Base-by-base conservation (phyloP, 2,329 filamentous ascomycete species). In the Talaromyces sp. region DNA sequence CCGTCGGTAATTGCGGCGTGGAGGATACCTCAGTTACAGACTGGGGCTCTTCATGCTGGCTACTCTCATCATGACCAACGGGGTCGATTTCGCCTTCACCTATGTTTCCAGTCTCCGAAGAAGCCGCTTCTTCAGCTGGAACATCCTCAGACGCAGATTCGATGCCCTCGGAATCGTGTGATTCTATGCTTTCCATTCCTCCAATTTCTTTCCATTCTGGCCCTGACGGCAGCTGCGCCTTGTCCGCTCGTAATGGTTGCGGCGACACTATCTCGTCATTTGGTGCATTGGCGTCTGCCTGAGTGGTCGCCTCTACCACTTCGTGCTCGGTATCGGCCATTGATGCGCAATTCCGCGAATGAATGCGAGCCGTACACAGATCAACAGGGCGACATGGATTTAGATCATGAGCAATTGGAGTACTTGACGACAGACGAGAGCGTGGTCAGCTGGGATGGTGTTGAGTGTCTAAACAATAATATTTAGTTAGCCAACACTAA, bases 301-400 rank as follows among this genome's bases (percentile, higher is more conserved):
- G 69, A 61, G 72, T 68, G 59, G 70, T 66, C 65, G 68, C 67
- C 66, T 71, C 70, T 43, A 67, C 63, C 66, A 73, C 71, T 73
- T 71, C 73, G 68, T 75, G 70, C 67, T 78, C 76, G 62, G 75
- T 74, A 69, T 79, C 77, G 71, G 76, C 77, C 77, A 79, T 79
- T 70, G 77, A 76, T 76, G 70, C 68, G 68, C 73, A 71, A 76
- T 75, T 76, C 74, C 54, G 63, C 62, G 71, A 75, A 72, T 71
- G 68, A 68, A 68, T 68, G 67, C 65, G 70, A 63, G 69, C 69
- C 63, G 71, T 67, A 64, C 67, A 70, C 67, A 66, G 63, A 43
- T 62, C 60, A 67, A 64, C 31, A 65, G 66, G 71, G 71, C 71
- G 68, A 69, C 73, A 75, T 75, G 68, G 70, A 31, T 59, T 33